Conservation (phyloP, 1,284 basidiomycete species). For the Pseudozyma hubeiensis region DNA sequence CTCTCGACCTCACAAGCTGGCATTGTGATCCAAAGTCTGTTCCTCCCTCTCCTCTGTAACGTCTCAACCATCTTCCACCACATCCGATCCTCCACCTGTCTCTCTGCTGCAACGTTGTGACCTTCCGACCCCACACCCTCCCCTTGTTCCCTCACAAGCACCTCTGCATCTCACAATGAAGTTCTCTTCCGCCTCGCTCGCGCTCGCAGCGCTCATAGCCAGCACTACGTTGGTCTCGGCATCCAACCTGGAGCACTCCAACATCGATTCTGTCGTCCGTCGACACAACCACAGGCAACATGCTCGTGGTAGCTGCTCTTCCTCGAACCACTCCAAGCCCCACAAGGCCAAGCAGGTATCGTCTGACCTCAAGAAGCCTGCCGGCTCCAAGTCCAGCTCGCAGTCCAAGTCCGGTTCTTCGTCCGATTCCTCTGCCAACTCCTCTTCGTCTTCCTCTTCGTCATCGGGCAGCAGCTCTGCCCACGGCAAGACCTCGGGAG, state of each 20-base stretch:
- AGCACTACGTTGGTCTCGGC: conserved; percentile 46
- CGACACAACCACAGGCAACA: conserved; percentile 27
- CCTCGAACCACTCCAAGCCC: conserved; percentile 9
- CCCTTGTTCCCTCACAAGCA: not conserved
- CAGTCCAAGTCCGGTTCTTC: conserved; percentile 7
- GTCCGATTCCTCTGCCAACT: conserved; percentile 1
- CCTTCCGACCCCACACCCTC: not conserved
- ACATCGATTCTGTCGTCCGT: conserved; percentile 31
- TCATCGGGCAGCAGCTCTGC: conserved; percentile 25
- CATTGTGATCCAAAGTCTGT: conserved; percentile 10
- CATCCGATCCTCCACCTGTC: not conserved
- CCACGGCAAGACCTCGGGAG: conserved; percentile 20
- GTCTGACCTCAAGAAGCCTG: conserved; percentile 6
- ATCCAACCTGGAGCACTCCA: conserved; percentile 27
- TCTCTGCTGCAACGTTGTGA: not conserved
- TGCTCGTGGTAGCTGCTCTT: conserved; percentile 28
- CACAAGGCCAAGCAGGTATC: conserved; percentile 26
- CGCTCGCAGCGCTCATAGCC: conserved; percentile 36
- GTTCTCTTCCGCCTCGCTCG: conserved; percentile 32
- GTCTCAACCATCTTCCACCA: conserved; percentile 6
- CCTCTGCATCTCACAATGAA: conserved; percentile 35
- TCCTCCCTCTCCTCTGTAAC: not conserved
- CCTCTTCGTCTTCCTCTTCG: conserved; percentile 28
- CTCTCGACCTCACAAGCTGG: conserved; percentile 26
- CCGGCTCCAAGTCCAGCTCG: conserved; percentile 15